Evolutionary conservation across 169 alveolate genomes (phyloP), one percentile per base, ranked within the genome.

Genomic region (Plasmodium coatneyi): DNA sequence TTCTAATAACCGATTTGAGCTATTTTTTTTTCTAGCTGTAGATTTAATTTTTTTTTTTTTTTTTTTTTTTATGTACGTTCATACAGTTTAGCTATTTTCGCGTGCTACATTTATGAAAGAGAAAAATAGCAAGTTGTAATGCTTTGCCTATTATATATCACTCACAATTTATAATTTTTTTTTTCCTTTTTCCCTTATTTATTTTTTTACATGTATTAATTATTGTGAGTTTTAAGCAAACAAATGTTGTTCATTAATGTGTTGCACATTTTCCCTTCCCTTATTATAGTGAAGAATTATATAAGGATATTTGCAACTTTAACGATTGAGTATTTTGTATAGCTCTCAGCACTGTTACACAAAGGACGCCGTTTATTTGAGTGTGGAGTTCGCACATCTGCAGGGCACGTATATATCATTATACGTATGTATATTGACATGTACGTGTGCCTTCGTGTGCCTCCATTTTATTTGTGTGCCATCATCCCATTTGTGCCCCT

Each of bases 1-100:
- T 32, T n/a, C 12, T 34, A 80, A 49, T 80, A 46, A 28, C 12
- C 5, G 87, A 46, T 80, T 80, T 80, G 87, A 80, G 87, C 87
- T 80, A 22, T 80, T 80, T 49, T 80, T 46, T 80, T 43, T 80
- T 80, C 46, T 36, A 79, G 36, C 30, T 72, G 22, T 72, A 72
- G 82, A 72, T 25, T 4, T 22, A 72, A 72, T 39, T 39, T 39
- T 39, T 39, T 39, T 39, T 39, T 39, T 39, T 39, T 39, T 39
- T 39, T 39, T 39, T 39, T 39, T 39, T 39, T 39, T 39, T 39
- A 32, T 32, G 39, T 32, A 32, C 39, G 39, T 1, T 32, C 39
- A 32, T 32, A 3, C 39, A 32, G 3, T 32, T 32, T 32, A 32
- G 39, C 3, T 3, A 1, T 32, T 32, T 32, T 32, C 5, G 39